phyloP scores from a whole-genome alignment of 2,329 filamentous ascomycete species.

The Trichoderma oligosporum region DNA sequence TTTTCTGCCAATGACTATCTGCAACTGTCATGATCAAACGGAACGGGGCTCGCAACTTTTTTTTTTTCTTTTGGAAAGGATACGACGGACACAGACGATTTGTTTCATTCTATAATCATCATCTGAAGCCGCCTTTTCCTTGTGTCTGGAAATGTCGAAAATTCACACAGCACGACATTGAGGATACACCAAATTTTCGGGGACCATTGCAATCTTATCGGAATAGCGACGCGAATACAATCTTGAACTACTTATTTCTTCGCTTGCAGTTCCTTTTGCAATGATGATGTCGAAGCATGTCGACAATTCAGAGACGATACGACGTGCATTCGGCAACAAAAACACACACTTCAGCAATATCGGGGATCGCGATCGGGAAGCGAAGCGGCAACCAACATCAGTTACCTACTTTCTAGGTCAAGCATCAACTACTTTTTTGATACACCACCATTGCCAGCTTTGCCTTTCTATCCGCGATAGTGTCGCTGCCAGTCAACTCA shows the following conservation, averaged over 20 bases:
- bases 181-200: not conserved
- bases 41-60: not conserved
- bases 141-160: not conserved
- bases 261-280: not conserved
- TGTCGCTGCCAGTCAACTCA: not conserved
- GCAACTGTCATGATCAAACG: not conserved
- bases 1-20: not conserved
- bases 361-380: not conserved
- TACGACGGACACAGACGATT: not conserved
- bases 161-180: not conserved
- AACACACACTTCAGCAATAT: slow-evolving; percentile 1
- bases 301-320: not conserved
- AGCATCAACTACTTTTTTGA: not conserved
- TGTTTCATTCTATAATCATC: not conserved
- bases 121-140: not conserved
- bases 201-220: slow-evolving; percentile 1
- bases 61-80: not conserved
- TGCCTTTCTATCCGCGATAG: not conserved
- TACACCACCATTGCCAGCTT: no score
- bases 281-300: slow-evolving; percentile 11
- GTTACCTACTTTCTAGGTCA: not conserved
- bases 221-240: not conserved
- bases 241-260: not conserved
- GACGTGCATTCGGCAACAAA: not conserved
- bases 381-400: not conserved